phyloP scores from a whole-genome alignment of 1,284 basidiomycete genomes.

The Inonotus obliquus region DNA sequence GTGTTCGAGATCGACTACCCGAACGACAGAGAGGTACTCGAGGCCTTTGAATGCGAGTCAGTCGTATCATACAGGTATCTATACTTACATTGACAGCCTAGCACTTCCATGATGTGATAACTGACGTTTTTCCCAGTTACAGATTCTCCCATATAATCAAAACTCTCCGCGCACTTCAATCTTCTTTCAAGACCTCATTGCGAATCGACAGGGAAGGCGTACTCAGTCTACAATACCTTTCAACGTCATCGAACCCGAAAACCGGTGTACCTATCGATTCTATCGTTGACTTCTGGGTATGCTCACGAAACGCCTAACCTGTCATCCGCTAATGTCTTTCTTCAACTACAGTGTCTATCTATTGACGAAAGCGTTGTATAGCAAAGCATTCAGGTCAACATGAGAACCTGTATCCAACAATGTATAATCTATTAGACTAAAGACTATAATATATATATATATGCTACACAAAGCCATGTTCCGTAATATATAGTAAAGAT shows the following conservation, averaged over 20 bases:
- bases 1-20: slow-evolving; percentile 84
- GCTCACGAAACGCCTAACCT: slow-evolving; percentile 27
- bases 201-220: slow-evolving; percentile 79
- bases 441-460: no score
- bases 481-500: background rate
- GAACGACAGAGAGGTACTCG: slow-evolving; percentile 84
- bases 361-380: slow-evolving; percentile 10
- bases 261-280: slow-evolving; percentile 46
- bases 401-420: background rate
- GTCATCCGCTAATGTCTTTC: background rate
- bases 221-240: slow-evolving; percentile 82
- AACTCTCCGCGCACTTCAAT: slow-evolving; percentile 69
- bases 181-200: slow-evolving; percentile 80
- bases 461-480: background rate
- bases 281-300: slow-evolving; percentile 81
- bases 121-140: slow-evolving; percentile 53
- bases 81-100: background rate
- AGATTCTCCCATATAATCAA: slow-evolving; percentile 68
- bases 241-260: slow-evolving; percentile 56
- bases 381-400: background rate
- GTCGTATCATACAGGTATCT: slow-evolving; percentile 70
- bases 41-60: slow-evolving; percentile 76
- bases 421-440: background rate
- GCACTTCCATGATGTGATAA: background rate
- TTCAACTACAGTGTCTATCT: slow-evolving; percentile 12